phyloP scores from a whole-genome alignment of 768 basidiomycete species.

The Kwoniella botswanensis region DNA sequence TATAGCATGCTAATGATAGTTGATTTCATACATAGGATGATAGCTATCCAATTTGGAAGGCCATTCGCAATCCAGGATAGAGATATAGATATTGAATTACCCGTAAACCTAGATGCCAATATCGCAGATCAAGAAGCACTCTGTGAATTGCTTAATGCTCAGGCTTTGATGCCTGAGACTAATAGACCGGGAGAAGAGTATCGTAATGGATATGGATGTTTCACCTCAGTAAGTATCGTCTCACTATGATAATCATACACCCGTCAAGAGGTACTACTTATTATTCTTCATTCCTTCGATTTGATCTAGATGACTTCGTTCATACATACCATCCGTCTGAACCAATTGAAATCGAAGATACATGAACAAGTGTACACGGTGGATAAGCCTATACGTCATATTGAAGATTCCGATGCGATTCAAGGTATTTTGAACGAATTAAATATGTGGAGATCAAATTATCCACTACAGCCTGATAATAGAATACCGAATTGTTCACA shows the following conservation, averaged over 20 bases:
- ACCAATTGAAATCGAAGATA: slow-evolving; percentile 1
- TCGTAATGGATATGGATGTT: slow-evolving; percentile 13
- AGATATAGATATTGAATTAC: slow-evolving; percentile 17
- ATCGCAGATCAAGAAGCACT: slow-evolving; percentile 10
- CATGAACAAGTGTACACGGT: slow-evolving; percentile 6
- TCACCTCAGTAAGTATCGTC: neutral
- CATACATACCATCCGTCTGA: slow-evolving; percentile 11
- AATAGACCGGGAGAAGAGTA: slow-evolving; percentile 17
- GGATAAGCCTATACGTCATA: neutral
- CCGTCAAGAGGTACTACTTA: neutral
- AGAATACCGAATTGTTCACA: slow-evolving; percentile 2
- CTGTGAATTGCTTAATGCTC: slow-evolving; percentile 2
- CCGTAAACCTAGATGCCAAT: slow-evolving; percentile 14
- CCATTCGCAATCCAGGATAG: slow-evolving; percentile 14
- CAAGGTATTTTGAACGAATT: neutral
- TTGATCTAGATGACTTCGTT: slow-evolving; percentile 8
- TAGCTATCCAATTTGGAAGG: slow-evolving; percentile 16
- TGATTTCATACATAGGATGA: neutral
- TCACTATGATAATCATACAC: neutral
- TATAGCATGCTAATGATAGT: too few relatives aligned
- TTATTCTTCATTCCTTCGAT: too few relatives aligned
- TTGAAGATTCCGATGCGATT: neutral
- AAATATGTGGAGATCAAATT: neutral
- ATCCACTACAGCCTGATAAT: neutral
- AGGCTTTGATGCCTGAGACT: slow-evolving; percentile 7